These are phyloP conservation scores for Brettanomyces nanus DNA, from an alignment of 805 yeast genomes.

Conservation along the genomic window DNA sequence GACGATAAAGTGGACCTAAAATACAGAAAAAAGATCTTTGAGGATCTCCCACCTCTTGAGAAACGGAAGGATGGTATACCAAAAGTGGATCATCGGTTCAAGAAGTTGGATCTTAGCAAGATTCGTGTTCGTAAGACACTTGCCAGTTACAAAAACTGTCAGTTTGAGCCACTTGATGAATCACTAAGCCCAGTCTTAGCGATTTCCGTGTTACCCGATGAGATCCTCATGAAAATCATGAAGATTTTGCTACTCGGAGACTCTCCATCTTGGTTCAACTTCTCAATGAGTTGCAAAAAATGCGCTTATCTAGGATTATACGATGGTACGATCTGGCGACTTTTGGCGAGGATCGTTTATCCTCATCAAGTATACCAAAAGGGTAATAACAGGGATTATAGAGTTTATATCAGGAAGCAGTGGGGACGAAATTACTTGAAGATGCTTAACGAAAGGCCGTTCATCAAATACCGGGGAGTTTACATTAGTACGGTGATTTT, in stretches of 20 bases:
- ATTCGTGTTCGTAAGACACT: conserved; percentile 36
- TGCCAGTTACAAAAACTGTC: conserved; percentile 26
- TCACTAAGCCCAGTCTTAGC: conserved; percentile 28
- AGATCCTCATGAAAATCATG: conserved; percentile 45
- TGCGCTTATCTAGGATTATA: conserved; percentile 52
- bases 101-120: conserved; percentile 21
- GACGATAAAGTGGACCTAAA: conserved; percentile 52
- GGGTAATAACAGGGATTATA: conserved; percentile 28
- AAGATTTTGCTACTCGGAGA: conserved; percentile 36
- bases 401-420: conserved; percentile 26
- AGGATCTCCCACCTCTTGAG: conserved; percentile 6
- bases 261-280: conserved; percentile 59
- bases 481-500: conserved; percentile 83
- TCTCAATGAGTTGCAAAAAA: conserved; percentile 51
- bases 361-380: conserved; percentile 46
- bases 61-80: conserved; percentile 1
- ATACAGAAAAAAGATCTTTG: conserved; percentile 48
- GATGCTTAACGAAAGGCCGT: conserved; percentile 63
- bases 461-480: conserved; percentile 71
- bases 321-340: conserved; percentile 40
- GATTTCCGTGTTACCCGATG: conserved; percentile 45
- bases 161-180: conserved; percentile 21
- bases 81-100: not conserved
- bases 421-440: conserved; percentile 39
- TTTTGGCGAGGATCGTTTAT: conserved; percentile 42